Evolutionary conservation across 495 filamentous ascomycete genomes (phyloP), one percentile per base, ranked within the genome.

Genomic region (Pyronema domesticum): DNA sequence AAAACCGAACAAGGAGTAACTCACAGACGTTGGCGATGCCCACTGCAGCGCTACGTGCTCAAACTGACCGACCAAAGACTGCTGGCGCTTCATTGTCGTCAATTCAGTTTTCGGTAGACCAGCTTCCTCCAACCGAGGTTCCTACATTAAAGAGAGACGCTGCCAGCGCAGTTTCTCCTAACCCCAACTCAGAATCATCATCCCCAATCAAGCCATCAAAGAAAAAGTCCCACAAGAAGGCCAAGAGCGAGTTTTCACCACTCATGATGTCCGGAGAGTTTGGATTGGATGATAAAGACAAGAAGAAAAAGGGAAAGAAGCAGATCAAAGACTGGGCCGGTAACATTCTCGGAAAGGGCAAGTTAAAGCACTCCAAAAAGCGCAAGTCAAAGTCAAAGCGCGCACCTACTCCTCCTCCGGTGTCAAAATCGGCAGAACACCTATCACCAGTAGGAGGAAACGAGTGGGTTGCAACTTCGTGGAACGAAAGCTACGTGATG

Each of bases 271-370:
- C 54, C 13, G 49, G 51, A 36, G 50, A 53, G 13, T 53, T 53
- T 23, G n/a, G 15, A 17, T 3, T n/a, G 8, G 36, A 40, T 40
- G 37, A 19, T 42, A 40, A n/a, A 9, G 7, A 62, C 46, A 62
- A 63, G 57, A 62, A 65, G 51, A 65, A 60, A 54, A 66, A 66
- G 62, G 36, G 61, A 19, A 64, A 64, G 63, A 66, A 66, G 53
- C 56, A 66, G 43, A 59, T 65, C 36, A 66, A 65, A 44, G 63
- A 63, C 49, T 64, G 62, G 62, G 62, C 62, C 33, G 62, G 62
- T 17, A 64, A 58, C 37, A 61, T 64, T 36, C 34, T 64, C 15
- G 57, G 62, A 6, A 64, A 64, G 42, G 61, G 61, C 7, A 57
- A 51, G 17, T 58, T 64, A 34, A 62, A 64, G 14, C 53, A 48